A percentile compares a stretch with the other conserved stretches of the same genome.
phyloP scores from a whole-genome alignment of 2,329 filamentous ascomycete genomes.

The Camillea tinctor region DNA sequence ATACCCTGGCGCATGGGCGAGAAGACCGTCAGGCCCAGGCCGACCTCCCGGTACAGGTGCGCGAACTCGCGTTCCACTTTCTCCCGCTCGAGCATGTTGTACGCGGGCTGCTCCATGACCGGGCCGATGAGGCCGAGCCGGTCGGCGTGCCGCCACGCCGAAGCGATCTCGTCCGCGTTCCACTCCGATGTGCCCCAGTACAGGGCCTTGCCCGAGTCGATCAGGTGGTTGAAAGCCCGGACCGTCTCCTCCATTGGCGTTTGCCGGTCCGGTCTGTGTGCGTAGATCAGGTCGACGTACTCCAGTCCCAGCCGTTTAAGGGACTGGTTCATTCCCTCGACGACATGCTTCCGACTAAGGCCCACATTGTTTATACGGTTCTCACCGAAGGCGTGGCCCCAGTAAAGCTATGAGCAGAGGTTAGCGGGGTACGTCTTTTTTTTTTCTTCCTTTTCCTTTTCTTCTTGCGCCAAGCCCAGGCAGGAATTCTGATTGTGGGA shows the following conservation, averaged over 20 bases:
- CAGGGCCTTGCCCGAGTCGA: conserved; percentile 65
- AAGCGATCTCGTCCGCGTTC: conserved; percentile 63
- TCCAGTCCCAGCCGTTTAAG: conserved; percentile 56
- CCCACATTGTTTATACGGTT: conserved; percentile 66
- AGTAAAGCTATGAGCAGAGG: conserved; percentile 55
- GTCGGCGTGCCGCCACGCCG: conserved; percentile 61
- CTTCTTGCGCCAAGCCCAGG: background rate
- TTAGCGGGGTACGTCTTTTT: conserved; percentile 2
- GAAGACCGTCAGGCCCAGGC: conserved; percentile 62
- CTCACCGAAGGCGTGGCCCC: conserved; percentile 58
- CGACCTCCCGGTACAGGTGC: conserved; percentile 58
- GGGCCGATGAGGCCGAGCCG: conserved; percentile 61
- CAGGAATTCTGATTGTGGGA: background rate
- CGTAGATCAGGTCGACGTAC: conserved; percentile 68
- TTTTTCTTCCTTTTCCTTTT: background rate
- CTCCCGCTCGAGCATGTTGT: conserved; percentile 61
- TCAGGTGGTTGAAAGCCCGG: conserved; percentile 68
- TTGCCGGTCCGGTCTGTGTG: conserved; percentile 64
- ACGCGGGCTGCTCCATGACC: conserved; percentile 65
- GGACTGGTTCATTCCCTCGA: conserved; percentile 62
- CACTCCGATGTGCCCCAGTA: conserved; percentile 73
- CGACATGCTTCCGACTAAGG: conserved; percentile 66
- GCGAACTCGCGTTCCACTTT: conserved; percentile 64
- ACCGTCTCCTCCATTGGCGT: conserved; percentile 72
- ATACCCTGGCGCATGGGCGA: conserved; percentile 60